These are phyloP conservation scores for Trifolium subterraneum DNA, from an alignment of 306 rosid genomes.

Conservation along the genomic window DNA sequence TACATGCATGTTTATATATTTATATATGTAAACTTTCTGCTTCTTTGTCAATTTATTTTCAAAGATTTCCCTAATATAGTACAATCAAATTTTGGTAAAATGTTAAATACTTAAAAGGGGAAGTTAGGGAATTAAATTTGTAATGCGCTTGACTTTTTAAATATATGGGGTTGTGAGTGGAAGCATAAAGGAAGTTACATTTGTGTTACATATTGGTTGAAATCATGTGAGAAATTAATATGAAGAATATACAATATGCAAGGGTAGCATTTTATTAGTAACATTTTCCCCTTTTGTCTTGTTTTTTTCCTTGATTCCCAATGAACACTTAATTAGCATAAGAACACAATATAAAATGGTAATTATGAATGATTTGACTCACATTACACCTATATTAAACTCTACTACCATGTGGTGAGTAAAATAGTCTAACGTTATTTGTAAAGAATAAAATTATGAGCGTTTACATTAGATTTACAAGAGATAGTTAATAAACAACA, in stretches of 20 bases:
- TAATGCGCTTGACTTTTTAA: slow-evolving; percentile 40
- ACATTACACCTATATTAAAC: background rate
- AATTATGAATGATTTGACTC: slow-evolving; percentile 10
- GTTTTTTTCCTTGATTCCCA: slow-evolving; percentile 57
- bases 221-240: slow-evolving; percentile 43
- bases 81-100: slow-evolving; percentile 24
- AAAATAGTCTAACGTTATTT: background rate
- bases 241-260: slow-evolving; percentile 29
- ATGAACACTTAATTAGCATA: slow-evolving; percentile 38
- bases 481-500: too few relatives aligned
- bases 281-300: background rate
- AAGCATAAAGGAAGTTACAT: slow-evolving; percentile 49
- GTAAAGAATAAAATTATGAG: too few relatives aligned
- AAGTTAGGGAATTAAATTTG: slow-evolving; percentile 41
- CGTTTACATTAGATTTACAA: too few relatives aligned
- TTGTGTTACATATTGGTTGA: slow-evolving; percentile 47
- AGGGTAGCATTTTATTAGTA: too few relatives aligned
- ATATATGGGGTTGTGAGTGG: slow-evolving; percentile 63
- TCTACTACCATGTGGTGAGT: background rate
- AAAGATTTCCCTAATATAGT: slow-evolving; percentile 40
- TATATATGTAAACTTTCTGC: slow-evolving; percentile 9
- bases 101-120: slow-evolving; percentile 30
- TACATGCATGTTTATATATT: background rate
- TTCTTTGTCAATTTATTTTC: background rate
- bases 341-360: slow-evolving; percentile 36